These are phyloP conservation scores for Lasiosphaeria ovina DNA, from an alignment of 495 filamentous ascomycete species.

Conservation along the genomic window DNA sequence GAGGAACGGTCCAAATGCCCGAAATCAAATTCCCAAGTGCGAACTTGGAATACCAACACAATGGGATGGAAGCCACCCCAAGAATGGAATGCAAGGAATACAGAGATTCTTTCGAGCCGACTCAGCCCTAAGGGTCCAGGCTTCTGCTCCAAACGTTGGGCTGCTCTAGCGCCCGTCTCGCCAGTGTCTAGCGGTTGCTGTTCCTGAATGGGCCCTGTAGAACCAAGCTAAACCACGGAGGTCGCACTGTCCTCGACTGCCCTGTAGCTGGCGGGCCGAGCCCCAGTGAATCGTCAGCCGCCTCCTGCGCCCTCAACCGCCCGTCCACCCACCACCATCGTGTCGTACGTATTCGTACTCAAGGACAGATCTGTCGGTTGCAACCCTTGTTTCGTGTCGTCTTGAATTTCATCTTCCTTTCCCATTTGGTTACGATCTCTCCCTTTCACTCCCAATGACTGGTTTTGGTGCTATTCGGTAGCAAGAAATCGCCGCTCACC, in stretches of 20 bases:
- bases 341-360: background rate
- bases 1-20: too few relatives aligned
- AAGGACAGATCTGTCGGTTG: constrained; percentile 9
- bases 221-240: background rate
- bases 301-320: background rate
- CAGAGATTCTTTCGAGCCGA: too few relatives aligned
- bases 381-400: background rate
- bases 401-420: background rate
- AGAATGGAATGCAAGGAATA: too few relatives aligned
- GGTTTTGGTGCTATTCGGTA: constrained; percentile 6
- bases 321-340: too few relatives aligned
- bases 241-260: background rate
- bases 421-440: background rate
- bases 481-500: background rate
- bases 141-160: too few relatives aligned
- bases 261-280: background rate
- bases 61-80: too few relatives aligned
- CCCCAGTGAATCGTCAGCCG: background rate
- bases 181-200: background rate
- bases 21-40: too few relatives aligned
- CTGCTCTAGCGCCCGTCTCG: too few relatives aligned
- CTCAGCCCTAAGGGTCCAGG: too few relatives aligned
- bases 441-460: background rate
- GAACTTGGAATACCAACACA: too few relatives aligned
- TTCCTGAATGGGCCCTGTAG: background rate